Conservation (phyloP, 345 rosid species). For the Rhizophora apiculata region DNA sequence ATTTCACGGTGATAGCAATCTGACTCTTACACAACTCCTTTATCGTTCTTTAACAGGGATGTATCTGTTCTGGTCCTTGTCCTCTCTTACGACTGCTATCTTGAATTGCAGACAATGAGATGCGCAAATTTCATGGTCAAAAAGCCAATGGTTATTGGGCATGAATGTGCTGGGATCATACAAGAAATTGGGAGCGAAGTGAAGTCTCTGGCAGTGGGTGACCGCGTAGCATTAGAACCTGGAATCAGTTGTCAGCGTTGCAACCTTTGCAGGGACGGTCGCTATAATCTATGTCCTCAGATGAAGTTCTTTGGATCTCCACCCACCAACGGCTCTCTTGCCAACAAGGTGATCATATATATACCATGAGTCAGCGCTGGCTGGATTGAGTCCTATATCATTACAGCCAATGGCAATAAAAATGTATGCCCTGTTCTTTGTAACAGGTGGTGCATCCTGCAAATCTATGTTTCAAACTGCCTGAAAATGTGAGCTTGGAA, state of each 20-base stretch:
- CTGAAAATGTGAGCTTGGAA: slow-evolving; percentile 84
- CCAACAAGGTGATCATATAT: slow-evolving; percentile 53
- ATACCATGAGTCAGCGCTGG: neutral
- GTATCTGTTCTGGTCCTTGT: too few species aligned
- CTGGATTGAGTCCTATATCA: neutral
- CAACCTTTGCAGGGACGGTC: slow-evolving; percentile 62
- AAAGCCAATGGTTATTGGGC: slow-evolving; percentile 97
- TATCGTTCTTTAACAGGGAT: neutral
- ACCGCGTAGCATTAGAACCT: slow-evolving; percentile 87
- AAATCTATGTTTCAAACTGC: slow-evolving; percentile 77
- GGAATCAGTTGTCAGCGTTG: slow-evolving; percentile 86
- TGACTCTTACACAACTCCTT: neutral
- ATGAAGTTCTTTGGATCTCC: slow-evolving; percentile 97
- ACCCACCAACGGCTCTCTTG: slow-evolving; percentile 85
- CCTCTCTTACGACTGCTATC: neutral
- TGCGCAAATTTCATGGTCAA: slow-evolving; percentile 75
- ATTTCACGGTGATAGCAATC: slow-evolving; percentile 44
- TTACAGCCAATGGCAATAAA: neutral
- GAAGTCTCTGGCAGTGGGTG: slow-evolving; percentile 58
- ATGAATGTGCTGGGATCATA: slow-evolving; percentile 87
- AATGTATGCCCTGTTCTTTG: neutral
- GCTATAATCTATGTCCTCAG: slow-evolving; percentile 83
- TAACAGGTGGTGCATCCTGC: slow-evolving; percentile 90
- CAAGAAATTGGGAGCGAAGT: slow-evolving; percentile 83
- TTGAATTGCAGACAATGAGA: slow-evolving; percentile 51